Evolutionary conservation across 140 eudicot species (phyloP).

Genomic region (Ambrosia hybrid): DNA sequence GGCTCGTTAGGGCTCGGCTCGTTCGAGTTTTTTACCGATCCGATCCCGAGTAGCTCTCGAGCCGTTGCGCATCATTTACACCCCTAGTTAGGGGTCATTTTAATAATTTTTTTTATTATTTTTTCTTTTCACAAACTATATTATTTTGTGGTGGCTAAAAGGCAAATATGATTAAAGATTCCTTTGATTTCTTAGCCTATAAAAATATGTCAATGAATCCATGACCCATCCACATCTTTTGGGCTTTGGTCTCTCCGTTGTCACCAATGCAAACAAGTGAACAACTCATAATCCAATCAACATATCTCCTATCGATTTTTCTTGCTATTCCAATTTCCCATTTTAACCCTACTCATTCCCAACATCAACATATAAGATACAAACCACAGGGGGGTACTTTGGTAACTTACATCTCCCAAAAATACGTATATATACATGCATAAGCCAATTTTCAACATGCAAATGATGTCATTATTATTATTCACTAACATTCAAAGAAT

Average conservation of each 20-base stretch:
- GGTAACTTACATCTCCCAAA: neutral
- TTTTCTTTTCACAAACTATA: neutral
- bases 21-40: no score
- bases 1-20: no score
- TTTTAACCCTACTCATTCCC: slow-evolving; percentile 18
- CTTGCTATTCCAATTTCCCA: slow-evolving; percentile 18
- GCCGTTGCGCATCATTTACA: no score
- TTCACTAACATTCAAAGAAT: slow-evolving; percentile 23
- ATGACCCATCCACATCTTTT: slow-evolving; percentile 30
- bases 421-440: neutral
- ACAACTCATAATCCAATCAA: slow-evolving; percentile 35
- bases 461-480: neutral
- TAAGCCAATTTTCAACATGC: slow-evolving; percentile 9
- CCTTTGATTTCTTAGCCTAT: slow-evolving; percentile 40
- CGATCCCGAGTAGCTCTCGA: no score
- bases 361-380: neutral
- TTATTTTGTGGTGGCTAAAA: neutral
- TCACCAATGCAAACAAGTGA: slow-evolving; percentile 28
- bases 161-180: slow-evolving; percentile 7
- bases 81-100: no score
- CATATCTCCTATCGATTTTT: slow-evolving; percentile 33
- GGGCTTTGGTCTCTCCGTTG: slow-evolving; percentile 39
- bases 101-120: neutral
- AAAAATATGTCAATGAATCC: slow-evolving; percentile 10
- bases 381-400: slow-evolving; percentile 12